phyloP scores from a whole-genome alignment of 345 rosid genomes.

The Citrus australasica region DNA sequence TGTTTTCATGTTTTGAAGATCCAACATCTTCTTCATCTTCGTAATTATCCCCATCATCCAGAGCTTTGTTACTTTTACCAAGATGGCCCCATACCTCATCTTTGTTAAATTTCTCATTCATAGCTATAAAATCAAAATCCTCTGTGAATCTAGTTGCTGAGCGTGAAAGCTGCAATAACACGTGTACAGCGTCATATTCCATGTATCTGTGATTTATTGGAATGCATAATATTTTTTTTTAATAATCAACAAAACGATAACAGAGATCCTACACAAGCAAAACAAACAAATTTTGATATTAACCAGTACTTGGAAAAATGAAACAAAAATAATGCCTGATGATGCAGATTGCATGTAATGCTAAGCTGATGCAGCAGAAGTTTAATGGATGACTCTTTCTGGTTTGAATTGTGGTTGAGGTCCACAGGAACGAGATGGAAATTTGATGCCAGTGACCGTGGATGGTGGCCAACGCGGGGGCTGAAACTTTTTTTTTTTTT shows the following conservation, averaged over 20 bases:
- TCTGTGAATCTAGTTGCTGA: constrained; percentile 39
- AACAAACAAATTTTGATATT: background rate
- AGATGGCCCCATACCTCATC: constrained; percentile 64
- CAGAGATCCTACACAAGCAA: background rate
- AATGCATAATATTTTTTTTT: background rate
- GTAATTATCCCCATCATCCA: constrained; percentile 27
- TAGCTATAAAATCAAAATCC: constrained; percentile 54
- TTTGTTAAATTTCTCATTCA: constrained; percentile 61
- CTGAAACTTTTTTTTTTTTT: no score
- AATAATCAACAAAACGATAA: background rate
- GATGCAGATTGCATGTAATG: background rate
- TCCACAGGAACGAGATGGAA: no score
- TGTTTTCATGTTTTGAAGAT: constrained; percentile 20
- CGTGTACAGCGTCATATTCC: background rate
- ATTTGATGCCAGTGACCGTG: no score
- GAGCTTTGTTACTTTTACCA: constrained; percentile 34
- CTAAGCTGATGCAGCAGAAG: no score
- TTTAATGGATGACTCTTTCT: no score
- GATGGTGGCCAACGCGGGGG: no score
- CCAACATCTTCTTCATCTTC: constrained; percentile 35
- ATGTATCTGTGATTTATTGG: background rate
- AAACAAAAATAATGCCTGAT: background rate
- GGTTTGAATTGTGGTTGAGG: no score
- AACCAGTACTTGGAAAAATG: background rate
- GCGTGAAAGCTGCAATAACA: constrained; percentile 34